Percentiles rank a stretch among this genome's conserved stretches.
Evolutionary conservation across 2,329 filamentous ascomycete species (phyloP).

Genomic region (Coniochaeta ligniaria): DNA sequence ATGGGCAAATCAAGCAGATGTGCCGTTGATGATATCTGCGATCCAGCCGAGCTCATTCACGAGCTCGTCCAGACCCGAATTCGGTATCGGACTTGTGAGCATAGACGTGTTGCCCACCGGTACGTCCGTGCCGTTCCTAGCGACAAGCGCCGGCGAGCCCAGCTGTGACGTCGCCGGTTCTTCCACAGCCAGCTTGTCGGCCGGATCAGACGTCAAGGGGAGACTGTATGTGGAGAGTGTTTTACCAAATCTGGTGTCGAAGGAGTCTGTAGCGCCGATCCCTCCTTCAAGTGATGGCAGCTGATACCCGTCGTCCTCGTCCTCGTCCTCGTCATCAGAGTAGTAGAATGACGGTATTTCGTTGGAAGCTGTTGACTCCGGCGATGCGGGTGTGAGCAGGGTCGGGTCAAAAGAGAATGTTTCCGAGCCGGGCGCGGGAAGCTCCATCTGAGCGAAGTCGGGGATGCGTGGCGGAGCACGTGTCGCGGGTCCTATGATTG

Average conservation of each 20-base stretch:
- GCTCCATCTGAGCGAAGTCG: slow-evolving; percentile 17
- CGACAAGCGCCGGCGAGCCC: slow-evolving; percentile 20
- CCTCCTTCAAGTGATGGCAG: slow-evolving; percentile 20
- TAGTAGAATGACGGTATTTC: slow-evolving; percentile 40
- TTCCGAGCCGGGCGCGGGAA: slow-evolving; percentile 12
- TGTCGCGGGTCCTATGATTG: slow-evolving; percentile 10
- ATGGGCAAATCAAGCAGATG: not conserved
- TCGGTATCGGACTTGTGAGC: slow-evolving; percentile 19
- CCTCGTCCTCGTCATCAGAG: slow-evolving; percentile 24
- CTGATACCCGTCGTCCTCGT: slow-evolving; percentile 32
- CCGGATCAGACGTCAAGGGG: slow-evolving; percentile 24
- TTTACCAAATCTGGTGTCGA: slow-evolving; percentile 16
- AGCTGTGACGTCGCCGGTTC: not conserved
- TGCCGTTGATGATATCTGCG: slow-evolving; percentile 31
- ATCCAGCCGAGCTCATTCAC: slow-evolving; percentile 44
- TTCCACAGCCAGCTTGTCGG: slow-evolving; percentile 13
- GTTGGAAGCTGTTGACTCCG: slow-evolving; percentile 28
- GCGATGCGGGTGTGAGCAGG: slow-evolving; percentile 26
- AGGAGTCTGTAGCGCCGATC: slow-evolving; percentile 5
- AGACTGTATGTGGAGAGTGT: slow-evolving; percentile 38
- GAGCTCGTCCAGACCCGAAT: slow-evolving; percentile 26
- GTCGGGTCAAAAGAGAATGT: slow-evolving; percentile 22
- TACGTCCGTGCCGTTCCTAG: slow-evolving; percentile 16
- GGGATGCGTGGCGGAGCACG: slow-evolving; percentile 5
- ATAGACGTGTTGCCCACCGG: slow-evolving; percentile 15